Evolutionary conservation across 495 filamentous ascomycete species (phyloP), one percentile per base, ranked within the genome.

Genomic region (Extremus antarcticus): DNA sequence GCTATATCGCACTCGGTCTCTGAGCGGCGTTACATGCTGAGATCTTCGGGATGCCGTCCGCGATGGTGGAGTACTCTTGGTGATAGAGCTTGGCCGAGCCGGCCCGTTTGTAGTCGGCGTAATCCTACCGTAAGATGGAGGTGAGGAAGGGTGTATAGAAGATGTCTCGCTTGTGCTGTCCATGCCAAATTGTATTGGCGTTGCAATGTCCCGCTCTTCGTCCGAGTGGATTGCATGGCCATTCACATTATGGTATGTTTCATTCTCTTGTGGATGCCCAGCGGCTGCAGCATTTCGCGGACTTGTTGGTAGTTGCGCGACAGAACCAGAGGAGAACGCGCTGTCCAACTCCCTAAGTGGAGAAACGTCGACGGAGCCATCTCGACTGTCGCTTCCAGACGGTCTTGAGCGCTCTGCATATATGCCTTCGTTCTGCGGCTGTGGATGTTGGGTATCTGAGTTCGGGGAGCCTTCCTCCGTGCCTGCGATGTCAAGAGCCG

Each of bases 1-100:
- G 59, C 59, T 62, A 39, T 62, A 62, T 1, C 59, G 55, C 16
- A 62, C 59, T 41, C 59, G 39, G 19, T 58, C 51, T 22, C 53
- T 58, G 50, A 47, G 39, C 9, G 19, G 11, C 1, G 51, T 43
- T 24, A 62, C 46, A 2, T 58, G 50, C 25, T 54, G 9, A 25
- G 46, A 45, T 45, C 41, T 45, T 7, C 41, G 41, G 17, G 41
- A 45, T 3, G 41, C 15, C 8, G 15, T 17, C 17, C 57, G 53
- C 17, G 53, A 52, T 2, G 40, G 53, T 10, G 49, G 57, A 20
- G 53, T 38, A 19, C 25, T 21, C 32, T 56, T 60, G 1, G 39
- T 20, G 23, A 51, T 52, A 15, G 57, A 60, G 22, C 53, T 45
- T 15, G 0, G 16, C 8, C 53, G 47, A 10, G 3, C 53, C 19